Evolutionary conservation across 306 rosid species (phyloP), one percentile per base, ranked within the genome.

Genomic region (Prunus mongolica): DNA sequence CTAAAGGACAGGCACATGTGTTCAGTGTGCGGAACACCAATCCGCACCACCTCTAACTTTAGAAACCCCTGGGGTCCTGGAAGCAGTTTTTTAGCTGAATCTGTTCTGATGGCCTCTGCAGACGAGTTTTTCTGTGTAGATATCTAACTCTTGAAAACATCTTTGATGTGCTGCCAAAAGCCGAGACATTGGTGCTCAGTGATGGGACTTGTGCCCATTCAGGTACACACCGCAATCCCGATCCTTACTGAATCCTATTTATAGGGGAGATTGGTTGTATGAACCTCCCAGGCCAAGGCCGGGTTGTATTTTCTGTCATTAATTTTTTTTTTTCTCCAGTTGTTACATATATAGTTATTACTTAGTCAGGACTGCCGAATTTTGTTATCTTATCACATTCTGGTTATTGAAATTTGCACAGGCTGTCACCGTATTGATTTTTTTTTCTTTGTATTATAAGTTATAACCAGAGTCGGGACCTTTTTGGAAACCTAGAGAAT

Each of bases 321-420:
- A 72, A 80, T 68, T 84, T 86, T 81, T 80, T 80, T 65, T 56
- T n/a, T 62, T 56, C 51, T 71, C 74, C 65, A 75, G 85, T 83
- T 84, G 92, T 86, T 87, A 82, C 91, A 84, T 89, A 89, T 88
- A 84, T 91, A 88, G 96, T 85, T 88, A 83, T 88, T 85, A 82
- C 88, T 58, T 88, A 88, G 91, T 82, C 88, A 72, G 80, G 88
- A 86, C 93, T 88, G 84, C 61, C 52, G 87, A 90, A 84, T 83
- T 88, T 90, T 86, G 88, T 90, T 78, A 84, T 87, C 80, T 84
- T 52, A 49, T 80, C 82, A 84, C 87, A 87, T 81, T 84, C 89
- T 80, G 92, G 89, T 87, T 90, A 90, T 88, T 82, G 89, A 86
- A 84, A 88, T 79, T 88, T 88, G 96, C 92, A 90, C 91, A 87